Percentiles rank a stretch among this genome's conserved stretches.
Conservation (phyloP, 1,284 basidiomycete genomes). For the Pulchroboletus neoregius region DNA sequence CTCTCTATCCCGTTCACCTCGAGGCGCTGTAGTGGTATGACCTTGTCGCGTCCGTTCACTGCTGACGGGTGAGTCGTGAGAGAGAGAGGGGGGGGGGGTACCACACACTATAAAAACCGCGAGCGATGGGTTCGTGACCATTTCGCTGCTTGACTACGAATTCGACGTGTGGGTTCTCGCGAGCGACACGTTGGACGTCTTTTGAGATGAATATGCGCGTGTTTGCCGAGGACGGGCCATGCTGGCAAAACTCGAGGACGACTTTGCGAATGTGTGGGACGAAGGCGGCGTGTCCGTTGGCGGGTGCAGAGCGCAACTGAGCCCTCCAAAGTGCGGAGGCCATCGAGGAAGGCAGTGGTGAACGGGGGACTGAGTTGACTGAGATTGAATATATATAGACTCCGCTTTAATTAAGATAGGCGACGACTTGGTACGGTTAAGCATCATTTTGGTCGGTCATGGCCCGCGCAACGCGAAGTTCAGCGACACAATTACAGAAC, state of each 20-base stretch:
- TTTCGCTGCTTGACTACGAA: constrained; percentile 73
- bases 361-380: constrained; percentile 1
- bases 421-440: constrained; percentile 27
- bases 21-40: constrained; percentile 67
- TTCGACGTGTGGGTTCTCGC: constrained; percentile 74
- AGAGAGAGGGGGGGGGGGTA: constrained; percentile 1
- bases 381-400: constrained; percentile 19
- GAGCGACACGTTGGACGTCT: constrained; percentile 59
- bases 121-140: constrained; percentile 67
- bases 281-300: constrained; percentile 69
- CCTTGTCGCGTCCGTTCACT: constrained; percentile 82
- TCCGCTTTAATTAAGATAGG: constrained; percentile 23
- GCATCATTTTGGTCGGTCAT: constrained; percentile 30
- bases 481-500: constrained; percentile 39
- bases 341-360: constrained; percentile 33
- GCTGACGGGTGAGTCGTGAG: constrained; percentile 13
- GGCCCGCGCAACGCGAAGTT: constrained; percentile 68
- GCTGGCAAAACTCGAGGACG: constrained; percentile 82
- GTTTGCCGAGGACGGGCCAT: constrained; percentile 69
- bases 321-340: constrained; percentile 48
- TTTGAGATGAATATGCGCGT: constrained; percentile 66
- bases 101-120: constrained; percentile 69
- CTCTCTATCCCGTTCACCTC: constrained; percentile 67
- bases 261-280: constrained; percentile 75
- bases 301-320: constrained; percentile 54